phyloP scores from a whole-genome alignment of 176 grass and related monocot species.

The Cymbopogon citratus region DNA sequence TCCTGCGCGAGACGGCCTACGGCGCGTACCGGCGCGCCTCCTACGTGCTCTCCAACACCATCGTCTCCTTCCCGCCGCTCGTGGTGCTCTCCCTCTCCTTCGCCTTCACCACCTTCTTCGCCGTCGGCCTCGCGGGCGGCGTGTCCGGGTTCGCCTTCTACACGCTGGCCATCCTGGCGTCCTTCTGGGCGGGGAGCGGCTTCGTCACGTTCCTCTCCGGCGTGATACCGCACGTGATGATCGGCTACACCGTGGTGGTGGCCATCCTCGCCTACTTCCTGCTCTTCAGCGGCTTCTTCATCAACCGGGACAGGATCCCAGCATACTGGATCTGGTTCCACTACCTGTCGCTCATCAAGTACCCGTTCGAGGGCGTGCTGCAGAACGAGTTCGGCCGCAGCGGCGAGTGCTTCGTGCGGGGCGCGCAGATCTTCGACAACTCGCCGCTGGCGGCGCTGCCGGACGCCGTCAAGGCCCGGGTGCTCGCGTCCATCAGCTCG shows the following conservation, averaged over 20 bases:
- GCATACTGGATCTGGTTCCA: conserved; percentile 97
- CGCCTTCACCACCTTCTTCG: conserved; percentile 73
- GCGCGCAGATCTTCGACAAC: conserved; percentile 81
- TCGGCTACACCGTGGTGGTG: conserved; percentile 80
- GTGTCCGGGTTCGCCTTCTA: conserved; percentile 69
- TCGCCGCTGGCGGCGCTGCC: conserved; percentile 59
- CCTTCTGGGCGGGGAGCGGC: conserved; percentile 83
- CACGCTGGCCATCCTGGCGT: conserved; percentile 61
- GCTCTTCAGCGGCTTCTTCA: conserved; percentile 95
- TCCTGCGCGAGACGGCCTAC: conserved; percentile 88
- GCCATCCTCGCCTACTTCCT: conserved; percentile 91
- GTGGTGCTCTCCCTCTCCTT: conserved; percentile 79
- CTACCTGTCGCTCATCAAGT: conserved; percentile 89
- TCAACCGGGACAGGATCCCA: conserved; percentile 81
- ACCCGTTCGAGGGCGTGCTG: conserved; percentile 80
- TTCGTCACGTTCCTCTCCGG: conserved; percentile 97
- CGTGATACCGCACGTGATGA: conserved; percentile 80
- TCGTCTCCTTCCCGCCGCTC: conserved; percentile 81
- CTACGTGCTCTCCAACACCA: conserved; percentile 90
- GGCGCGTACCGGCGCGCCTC: conserved; percentile 84
- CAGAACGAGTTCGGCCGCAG: conserved; percentile 81
- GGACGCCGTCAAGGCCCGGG: conserved; percentile 37
- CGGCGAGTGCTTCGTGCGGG: conserved; percentile 67
- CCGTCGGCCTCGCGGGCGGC: conserved; percentile 77
- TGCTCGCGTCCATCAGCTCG: conserved; percentile 57